phyloP scores from a whole-genome alignment of 1,284 basidiomycete genomes.

The Sanghuangporus weigelae region DNA sequence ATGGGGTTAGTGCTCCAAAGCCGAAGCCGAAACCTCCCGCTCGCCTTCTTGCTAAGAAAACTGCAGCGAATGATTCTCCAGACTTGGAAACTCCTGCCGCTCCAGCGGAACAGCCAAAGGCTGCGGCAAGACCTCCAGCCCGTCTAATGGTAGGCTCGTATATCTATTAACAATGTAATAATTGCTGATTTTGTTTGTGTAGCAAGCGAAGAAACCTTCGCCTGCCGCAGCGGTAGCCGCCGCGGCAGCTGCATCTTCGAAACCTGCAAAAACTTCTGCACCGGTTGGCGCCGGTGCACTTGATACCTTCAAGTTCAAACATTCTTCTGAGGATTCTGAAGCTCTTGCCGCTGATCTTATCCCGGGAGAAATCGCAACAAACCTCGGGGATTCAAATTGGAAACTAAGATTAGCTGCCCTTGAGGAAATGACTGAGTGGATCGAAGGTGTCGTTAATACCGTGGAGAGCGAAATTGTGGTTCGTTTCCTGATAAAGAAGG shows the following conservation, averaged over 20 bases:
- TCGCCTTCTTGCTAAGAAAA: slow-evolving; percentile 28
- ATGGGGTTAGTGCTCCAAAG: slow-evolving; percentile 9
- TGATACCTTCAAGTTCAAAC: slow-evolving; percentile 89
- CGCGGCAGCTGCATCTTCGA: slow-evolving; percentile 32
- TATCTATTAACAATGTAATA: neutral
- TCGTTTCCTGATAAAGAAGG: slow-evolving; percentile 88
- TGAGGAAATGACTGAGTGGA: slow-evolving; percentile 84
- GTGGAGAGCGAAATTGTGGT: slow-evolving; percentile 89
- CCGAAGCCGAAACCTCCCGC: slow-evolving; percentile 13
- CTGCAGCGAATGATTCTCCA: slow-evolving; percentile 5
- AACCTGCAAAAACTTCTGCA: slow-evolving; percentile 48
- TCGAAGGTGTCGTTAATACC: slow-evolving; percentile 60
- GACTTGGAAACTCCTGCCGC: neutral
- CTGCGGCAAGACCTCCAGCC: slow-evolving; percentile 23
- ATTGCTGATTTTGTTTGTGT: neutral
- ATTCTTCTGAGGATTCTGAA: slow-evolving; percentile 91
- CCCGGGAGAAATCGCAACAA: slow-evolving; percentile 65
- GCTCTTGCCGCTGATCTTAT: slow-evolving; percentile 71
- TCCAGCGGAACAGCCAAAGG: slow-evolving; percentile 15
- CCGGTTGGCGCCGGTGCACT: slow-evolving; percentile 46
- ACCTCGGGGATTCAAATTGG: slow-evolving; percentile 87
- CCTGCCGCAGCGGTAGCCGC: slow-evolving; percentile 24
- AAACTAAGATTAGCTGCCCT: slow-evolving; percentile 86
- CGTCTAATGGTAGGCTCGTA: slow-evolving; percentile 21
- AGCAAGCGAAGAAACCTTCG: slow-evolving; percentile 24